Percentiles rank a stretch among this genome's conserved stretches.
These are phyloP conservation scores for Hibiscus tridactylites DNA, from an alignment of 345 rosid genomes.

Conservation along the genomic window DNA sequence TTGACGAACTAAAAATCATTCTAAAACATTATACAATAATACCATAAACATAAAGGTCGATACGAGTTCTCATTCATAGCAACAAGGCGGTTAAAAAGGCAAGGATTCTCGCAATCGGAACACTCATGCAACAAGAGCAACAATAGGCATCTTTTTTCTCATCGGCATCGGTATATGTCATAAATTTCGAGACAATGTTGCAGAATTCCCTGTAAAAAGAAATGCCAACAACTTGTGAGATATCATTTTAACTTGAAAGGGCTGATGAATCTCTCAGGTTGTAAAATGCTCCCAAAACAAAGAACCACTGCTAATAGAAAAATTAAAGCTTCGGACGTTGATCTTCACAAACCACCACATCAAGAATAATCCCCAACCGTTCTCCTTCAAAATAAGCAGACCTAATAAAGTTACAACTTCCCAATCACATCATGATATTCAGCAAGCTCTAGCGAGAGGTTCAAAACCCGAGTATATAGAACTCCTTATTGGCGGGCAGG, in stretches of 20 bases:
- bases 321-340: background rate
- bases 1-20: background rate
- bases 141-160: background rate
- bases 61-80: constrained; percentile 5
- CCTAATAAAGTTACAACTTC: background rate
- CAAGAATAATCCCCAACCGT: no score
- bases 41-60: constrained; percentile 1
- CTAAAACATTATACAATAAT: background rate
- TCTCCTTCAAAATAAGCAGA: background rate
- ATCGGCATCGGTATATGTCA: no score
- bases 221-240: background rate
- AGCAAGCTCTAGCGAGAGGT: background rate
- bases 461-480: background rate
- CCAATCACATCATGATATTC: background rate
- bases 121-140: background rate
- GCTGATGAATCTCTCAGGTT: no score
- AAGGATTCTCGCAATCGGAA: constrained; percentile 1
- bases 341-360: background rate
- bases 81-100: background rate
- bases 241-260: background rate
- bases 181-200: constrained; percentile 1
- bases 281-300: no score
- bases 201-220: constrained; percentile 29
- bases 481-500: background rate
- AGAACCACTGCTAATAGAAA: background rate